Base-by-base conservation (phyloP, 768 basidiomycete species). In the Mycena pura region DNA sequence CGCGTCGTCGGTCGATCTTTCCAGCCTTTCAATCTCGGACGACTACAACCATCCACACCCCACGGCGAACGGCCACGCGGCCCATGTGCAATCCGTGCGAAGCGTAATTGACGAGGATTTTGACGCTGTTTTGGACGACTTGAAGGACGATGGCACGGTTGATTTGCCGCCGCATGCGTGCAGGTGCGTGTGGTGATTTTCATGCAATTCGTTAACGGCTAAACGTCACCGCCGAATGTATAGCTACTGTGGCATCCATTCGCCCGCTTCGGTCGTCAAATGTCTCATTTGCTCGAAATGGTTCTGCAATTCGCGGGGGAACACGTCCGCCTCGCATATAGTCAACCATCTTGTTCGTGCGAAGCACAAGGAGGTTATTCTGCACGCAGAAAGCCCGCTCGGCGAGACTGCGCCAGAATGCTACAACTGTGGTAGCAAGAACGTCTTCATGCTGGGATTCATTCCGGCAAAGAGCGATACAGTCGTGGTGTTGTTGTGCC, bases 381-480 rank as follows among this genome's bases (percentile, higher is more conserved):
- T 99, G 28, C 97, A 99, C 71, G 91, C 92, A 49, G 96, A 99
- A 69, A 91, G 92, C 59, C 94, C 96, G 2, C 82, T 99, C 3
- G 97, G 97, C 2, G 97, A 99, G 77, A 99, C 97, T 1, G 92
- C 93, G 0, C 97, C 97, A 0, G 97, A 99, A 78, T 99, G 97
- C 74, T 99, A 99, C 81, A 96, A 95, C 70, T 99, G 97, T 71
- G 97, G 97, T 15, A 96, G 93, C 80, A 98, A 97, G 78, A 99
- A 99, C 71, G 97, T 99, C 13, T 99, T 99, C 72, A 95, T 98
- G 92, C 86, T 99, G 17, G 97, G 97, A 4, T 99, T 99, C 70
- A 99, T 99, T 69, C 97, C 97, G 3, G 97, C 97, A 19, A 99
- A 99, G 80, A 94, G 93, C 71, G 97, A 99, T 71, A 99, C 97